Evolutionary conservation across 2,329 filamentous ascomycete genomes (phyloP), one percentile per base, ranked within the genome.

Genomic region (Ophiosphaerella narmari): DNA sequence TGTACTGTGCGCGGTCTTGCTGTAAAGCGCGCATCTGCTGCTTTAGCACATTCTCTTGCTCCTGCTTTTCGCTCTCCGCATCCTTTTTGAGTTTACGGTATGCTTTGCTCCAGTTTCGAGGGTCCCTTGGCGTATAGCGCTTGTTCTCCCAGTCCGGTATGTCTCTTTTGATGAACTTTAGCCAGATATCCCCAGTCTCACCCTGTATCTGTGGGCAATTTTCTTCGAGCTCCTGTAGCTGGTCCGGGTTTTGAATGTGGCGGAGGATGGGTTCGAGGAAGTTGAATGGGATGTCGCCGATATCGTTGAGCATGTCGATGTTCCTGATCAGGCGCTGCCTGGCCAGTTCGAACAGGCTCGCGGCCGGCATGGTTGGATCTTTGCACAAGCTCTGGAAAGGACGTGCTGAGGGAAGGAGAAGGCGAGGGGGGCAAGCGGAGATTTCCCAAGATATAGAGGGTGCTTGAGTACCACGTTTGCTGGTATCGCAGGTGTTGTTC

Each of bases 171-270:
- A 97, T 94, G 65, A 97, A 83, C 24, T 83, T 82, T 36, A 85
- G 75, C 93, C 93, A 97, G 54, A 93, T 77, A 61, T 91, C 88
- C 16, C 77, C 81, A 34, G 86, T 86, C 48, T 88, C 79, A 33
- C 85, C 84, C 53, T 83, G 79, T 43, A 97, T 81, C 57, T 96
- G 90, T 0, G 91, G 89, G 5, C 87, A 92, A 66, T 86, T 85
- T 43, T 81, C 54, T 74, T 97, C 92, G 50, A 97, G 81, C 48
- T 80, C 72, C 58, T 77, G 74, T 29, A 97, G 84, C 70, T 96
- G 91, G 38, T 82, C 75, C 1, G 91, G 86, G 56, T 82, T 87
- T 46, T 88, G 85, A 48, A 97, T 77, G 49, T 86, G 86, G 43
- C 82, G 66, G 29, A 97, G 83, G 35, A 97, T 82, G 1, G 84